Evolutionary conservation across 768 basidiomycete genomes (phyloP).

Genomic region (Crassisporium funariophilum): DNA sequence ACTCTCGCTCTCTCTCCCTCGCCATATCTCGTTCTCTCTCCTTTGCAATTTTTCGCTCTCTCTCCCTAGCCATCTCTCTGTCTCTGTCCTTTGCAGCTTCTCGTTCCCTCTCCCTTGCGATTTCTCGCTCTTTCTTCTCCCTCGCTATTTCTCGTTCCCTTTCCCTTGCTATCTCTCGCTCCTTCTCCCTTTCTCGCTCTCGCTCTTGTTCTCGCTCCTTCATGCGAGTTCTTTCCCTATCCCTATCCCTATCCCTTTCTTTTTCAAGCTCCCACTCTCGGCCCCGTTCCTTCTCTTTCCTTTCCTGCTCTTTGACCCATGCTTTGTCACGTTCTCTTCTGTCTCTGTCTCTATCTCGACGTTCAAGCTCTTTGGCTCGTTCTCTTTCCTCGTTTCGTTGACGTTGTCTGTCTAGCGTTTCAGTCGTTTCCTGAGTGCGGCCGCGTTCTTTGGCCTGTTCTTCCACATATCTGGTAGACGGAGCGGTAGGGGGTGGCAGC

Average conservation of each 20-base stretch:
- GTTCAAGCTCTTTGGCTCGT: constrained; percentile 8
- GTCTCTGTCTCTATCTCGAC: constrained; percentile 15
- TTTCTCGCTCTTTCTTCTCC: constrained; percentile 15
- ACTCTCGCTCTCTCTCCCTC: constrained; percentile 10
- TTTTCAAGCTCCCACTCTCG: constrained; percentile 14
- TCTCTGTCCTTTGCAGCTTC: constrained; percentile 13
- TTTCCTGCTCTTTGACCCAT: constrained; percentile 8
- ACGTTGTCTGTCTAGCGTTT: constrained; percentile 13
- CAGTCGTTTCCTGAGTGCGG: constrained; percentile 8
- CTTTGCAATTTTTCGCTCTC: constrained; percentile 8
- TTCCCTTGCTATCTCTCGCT: constrained; percentile 18
- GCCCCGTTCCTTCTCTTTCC: constrained; percentile 16
- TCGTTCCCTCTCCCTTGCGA: constrained; percentile 12
- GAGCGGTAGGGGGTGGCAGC: constrained; percentile 20
- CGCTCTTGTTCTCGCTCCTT: constrained; percentile 13
- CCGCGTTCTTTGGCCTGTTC: constrained; percentile 11
- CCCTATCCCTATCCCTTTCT: constrained; percentile 14
- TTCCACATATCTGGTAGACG: constrained; percentile 21
- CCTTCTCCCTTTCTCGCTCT: constrained; percentile 19
- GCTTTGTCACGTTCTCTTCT: constrained; percentile 11
- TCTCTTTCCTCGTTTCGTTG: constrained; percentile 14
- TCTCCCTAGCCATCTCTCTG: constrained; percentile 8
- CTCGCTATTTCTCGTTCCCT: constrained; percentile 14
- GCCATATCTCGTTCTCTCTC: constrained; percentile 5
- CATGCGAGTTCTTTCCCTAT: constrained; percentile 13